phyloP scores from a whole-genome alignment of 495 filamentous ascomycete genomes.

The Echria macrotheca region DNA sequence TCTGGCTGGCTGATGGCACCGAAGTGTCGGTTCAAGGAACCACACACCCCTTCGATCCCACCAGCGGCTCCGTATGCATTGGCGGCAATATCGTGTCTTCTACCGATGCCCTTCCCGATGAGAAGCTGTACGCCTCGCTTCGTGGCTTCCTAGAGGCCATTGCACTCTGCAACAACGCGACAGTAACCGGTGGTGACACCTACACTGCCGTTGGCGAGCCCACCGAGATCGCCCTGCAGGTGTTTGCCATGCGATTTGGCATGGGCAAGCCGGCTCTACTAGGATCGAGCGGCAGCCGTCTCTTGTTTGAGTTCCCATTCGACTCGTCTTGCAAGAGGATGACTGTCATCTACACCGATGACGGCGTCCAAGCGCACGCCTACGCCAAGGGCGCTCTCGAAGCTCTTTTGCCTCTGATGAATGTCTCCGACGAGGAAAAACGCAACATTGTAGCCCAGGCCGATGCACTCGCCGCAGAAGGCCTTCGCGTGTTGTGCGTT shows the following conservation, averaged over 20 bases:
- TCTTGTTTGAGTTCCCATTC: slow-evolving; percentile 71
- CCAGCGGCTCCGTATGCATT: slow-evolving; percentile 22
- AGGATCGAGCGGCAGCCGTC: slow-evolving; percentile 42
- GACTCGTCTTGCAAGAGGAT: slow-evolving; percentile 78
- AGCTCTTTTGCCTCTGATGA: slow-evolving; percentile 60
- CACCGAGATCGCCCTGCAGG: slow-evolving; percentile 79
- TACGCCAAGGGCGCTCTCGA: slow-evolving; percentile 80
- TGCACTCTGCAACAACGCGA: slow-evolving; percentile 45
- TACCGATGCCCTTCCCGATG: neutral
- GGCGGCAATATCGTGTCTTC: slow-evolving; percentile 7
- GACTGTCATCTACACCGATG: slow-evolving; percentile 62
- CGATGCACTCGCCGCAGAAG: slow-evolving; percentile 59
- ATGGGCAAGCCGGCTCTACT: slow-evolving; percentile 46
- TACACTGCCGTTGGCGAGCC: slow-evolving; percentile 65
- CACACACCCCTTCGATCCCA: slow-evolving; percentile 42
- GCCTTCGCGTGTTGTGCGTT: slow-evolving; percentile 73
- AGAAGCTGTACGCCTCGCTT: slow-evolving; percentile 13
- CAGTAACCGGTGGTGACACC: slow-evolving; percentile 27
- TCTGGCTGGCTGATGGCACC: slow-evolving; percentile 63
- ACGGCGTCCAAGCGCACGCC: slow-evolving; percentile 34
- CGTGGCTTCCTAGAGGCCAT: slow-evolving; percentile 23
- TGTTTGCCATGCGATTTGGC: slow-evolving; percentile 68
- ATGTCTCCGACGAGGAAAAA: slow-evolving; percentile 54
- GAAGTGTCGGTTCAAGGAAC: slow-evolving; percentile 52
- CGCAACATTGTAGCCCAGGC: slow-evolving; percentile 55